Base-by-base conservation (phyloP, 2,329 filamentous ascomycete genomes). In the Phialemoniopsis sp. region DNA sequence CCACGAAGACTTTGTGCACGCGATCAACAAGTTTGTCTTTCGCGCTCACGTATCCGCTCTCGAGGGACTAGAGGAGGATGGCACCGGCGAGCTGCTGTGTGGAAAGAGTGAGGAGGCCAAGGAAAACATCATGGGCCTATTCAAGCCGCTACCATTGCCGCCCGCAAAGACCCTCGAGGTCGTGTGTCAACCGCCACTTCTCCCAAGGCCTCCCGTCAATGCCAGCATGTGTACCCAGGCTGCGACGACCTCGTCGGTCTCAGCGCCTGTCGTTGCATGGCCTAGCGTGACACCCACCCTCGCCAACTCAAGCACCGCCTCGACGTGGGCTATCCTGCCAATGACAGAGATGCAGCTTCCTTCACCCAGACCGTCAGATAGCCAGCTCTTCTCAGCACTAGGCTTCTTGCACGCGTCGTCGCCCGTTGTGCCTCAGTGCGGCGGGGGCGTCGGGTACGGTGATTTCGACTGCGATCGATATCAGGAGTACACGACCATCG, bases 11-110 rank as follows among this genome's bases (percentile, higher is more conserved):
- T 97, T 96, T 58, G 78, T 97, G 48, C 91, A 97, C 68, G 88
- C 90, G 49, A 84, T 91, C 70, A 98, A 98, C 80, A 91, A 86
- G 67, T 98, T 94, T 58, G 91, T 98, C 57, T 98, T 87, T 69
- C 85, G 89, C 57, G 90, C 91, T 13, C 82, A 87, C 55, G 89
- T 88, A 48, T 82, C 85, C 45, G 93, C 90, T 34, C 77, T 98
- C 39, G 93, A 98, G 68, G 93, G 93, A 41, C 76, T 97, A 49
- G 93, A 98, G 71, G 93, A 97, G 68, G 91, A 96, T 56, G 93
- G 93, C 46, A 87, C 87, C 35, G 93, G 93, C 47, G 93, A 98
- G 70, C 76, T 98, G 50, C 80, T 97, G 45, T 85, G 86, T 57
- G 90, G 90, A 50, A 87, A 88, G 68, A 89, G 88, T 58, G 89